Base-by-base conservation (phyloP, 306 rosid species). In the Mimosa bimucronata region DNA sequence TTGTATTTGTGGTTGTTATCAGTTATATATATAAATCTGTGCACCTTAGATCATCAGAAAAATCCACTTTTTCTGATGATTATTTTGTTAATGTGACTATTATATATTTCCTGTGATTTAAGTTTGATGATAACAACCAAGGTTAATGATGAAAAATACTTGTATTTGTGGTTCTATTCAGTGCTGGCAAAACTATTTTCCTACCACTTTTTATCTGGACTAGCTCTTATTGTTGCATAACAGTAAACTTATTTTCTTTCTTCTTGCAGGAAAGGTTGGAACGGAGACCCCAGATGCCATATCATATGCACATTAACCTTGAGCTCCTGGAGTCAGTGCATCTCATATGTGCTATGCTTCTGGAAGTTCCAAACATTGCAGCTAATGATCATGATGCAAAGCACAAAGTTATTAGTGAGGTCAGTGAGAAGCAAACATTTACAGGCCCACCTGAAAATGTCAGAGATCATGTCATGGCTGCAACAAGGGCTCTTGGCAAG, bases 271-370 rank as follows among this genome's bases (percentile, higher is more conserved):
- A 96, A 88, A 91, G 99, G 80, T 79, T 91, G 86, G 99, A 96
- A 90, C 86, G 99, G 82, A 91, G 98, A 76, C 89, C 98, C 4
- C 98, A 93, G 85, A 96, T 96, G 99, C 99, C 99, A 40, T 96
- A 93, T 81, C 99, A 96, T 71, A 96, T 96, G 99, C 99, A 96
- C 85, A 96, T 96, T 62, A 96, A 91, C 86, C 98, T 92, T 30
- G 99, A 96, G 90, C 98, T 93, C 66, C 65, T 93, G 82, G 99
- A 96, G 83, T 80, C 97, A 0, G 97, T 96, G 50, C 99, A 96
- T 88, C 88, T 96, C 79, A 91, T 85, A 82, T 87, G 97, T 80
- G 98, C 98, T 52, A 96, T 96, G 98, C 89, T 96, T 82, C 91
- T 96, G 57, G 99, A 96, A 87, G 98, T 96, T 67, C 99, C 99